phyloP scores from a whole-genome alignment of 495 filamentous ascomycete species.

The Aspergillus homomorphus region DNA sequence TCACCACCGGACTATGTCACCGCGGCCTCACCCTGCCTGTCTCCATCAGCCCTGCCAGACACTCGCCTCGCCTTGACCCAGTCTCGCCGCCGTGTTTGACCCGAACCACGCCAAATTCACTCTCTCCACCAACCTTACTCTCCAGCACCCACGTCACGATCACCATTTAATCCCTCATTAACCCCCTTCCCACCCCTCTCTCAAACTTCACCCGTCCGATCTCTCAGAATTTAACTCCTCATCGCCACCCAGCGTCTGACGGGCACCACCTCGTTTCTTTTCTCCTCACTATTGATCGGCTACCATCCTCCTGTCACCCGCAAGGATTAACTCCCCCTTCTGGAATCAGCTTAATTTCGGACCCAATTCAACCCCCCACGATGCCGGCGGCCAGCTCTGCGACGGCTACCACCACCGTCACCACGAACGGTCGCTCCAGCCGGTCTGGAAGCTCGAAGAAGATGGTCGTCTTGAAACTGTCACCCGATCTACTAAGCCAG shows the following conservation, averaged over 20 bases:
- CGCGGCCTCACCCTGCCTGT: slow-evolving; percentile 20
- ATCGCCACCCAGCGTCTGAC: background rate
- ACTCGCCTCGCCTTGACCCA: slow-evolving; percentile 28
- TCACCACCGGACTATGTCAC: slow-evolving; percentile 33
- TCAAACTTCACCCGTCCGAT: background rate
- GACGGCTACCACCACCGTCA: slow-evolving; percentile 16
- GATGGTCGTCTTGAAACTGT: slow-evolving; percentile 54
- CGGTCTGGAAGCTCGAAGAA: slow-evolving; percentile 36
- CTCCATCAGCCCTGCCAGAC: slow-evolving; percentile 22
- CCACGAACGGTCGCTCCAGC: slow-evolving; percentile 39
- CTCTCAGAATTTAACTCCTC: background rate
- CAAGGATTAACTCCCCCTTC: background rate
- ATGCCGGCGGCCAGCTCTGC: slow-evolving; percentile 33
- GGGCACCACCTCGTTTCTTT: background rate
- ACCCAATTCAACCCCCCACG: slow-evolving; percentile 15
- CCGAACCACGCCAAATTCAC: slow-evolving; percentile 16
- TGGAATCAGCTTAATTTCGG: background rate
- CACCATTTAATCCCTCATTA: slow-evolving; percentile 11
- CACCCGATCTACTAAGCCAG: slow-evolving; percentile 42
- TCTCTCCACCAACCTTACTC: slow-evolving; percentile 14
- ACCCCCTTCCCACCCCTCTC: background rate
- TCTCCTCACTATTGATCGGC: background rate
- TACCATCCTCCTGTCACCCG: background rate
- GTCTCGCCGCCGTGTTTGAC: slow-evolving; percentile 19
- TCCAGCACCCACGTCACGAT: slow-evolving; percentile 15